Evolutionary conservation across 2,329 filamentous ascomycete genomes (phyloP).

Genomic region (Penicillium brasilianum): DNA sequence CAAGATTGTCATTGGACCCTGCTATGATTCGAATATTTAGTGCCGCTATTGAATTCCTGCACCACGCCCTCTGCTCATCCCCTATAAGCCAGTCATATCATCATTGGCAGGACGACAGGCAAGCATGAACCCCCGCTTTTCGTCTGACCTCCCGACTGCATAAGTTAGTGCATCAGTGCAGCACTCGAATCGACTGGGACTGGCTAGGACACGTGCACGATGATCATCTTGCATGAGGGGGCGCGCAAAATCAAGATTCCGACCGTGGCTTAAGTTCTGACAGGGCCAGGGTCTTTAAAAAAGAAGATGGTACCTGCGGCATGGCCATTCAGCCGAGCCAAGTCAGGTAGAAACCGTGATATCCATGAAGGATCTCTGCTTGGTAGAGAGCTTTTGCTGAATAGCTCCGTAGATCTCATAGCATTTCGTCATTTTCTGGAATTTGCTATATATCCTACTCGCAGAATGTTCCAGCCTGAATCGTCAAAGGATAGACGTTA

Average conservation of each 20-base stretch:
- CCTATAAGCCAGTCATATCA: slow-evolving; percentile 7
- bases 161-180: slow-evolving; percentile 2
- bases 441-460: neutral
- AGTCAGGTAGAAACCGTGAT: neutral
- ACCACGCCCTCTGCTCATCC: neutral
- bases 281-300: slow-evolving; percentile 16
- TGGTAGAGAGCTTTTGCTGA: too few relatives aligned
- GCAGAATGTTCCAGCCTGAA: too few relatives aligned
- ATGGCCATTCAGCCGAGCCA: neutral
- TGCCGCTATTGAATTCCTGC: neutral
- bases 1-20: slow-evolving; percentile 23
- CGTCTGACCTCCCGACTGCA: slow-evolving; percentile 12
- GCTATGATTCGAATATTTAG: neutral
- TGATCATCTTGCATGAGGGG: slow-evolving; percentile 14
- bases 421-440: neutral
- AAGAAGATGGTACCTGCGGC: slow-evolving; percentile 20
- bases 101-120: slow-evolving; percentile 2
- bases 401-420: neutral
- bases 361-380: neutral
- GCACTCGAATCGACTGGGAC: neutral
- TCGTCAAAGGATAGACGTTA: too few relatives aligned
- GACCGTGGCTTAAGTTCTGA: slow-evolving; percentile 23
- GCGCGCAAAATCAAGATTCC: slow-evolving; percentile 23
- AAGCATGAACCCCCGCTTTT: slow-evolving; percentile 11
- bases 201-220: slow-evolving; percentile 7